Base-by-base conservation (phyloP, 208 protist genomes). In the Novymonas esmeraldas region DNA sequence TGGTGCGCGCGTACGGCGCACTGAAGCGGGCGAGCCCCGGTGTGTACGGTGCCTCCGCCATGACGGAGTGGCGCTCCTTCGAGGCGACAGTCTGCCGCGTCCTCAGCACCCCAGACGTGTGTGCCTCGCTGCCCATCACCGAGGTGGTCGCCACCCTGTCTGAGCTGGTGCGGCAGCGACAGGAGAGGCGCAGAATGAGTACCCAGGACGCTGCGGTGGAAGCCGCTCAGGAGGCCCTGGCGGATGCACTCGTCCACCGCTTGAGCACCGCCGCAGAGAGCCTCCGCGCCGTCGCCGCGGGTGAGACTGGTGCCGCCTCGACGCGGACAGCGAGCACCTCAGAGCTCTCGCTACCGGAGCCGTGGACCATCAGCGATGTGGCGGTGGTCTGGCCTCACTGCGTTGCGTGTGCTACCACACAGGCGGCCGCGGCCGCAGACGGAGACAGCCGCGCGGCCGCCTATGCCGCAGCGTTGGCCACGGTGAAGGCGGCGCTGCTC, bases 401-500 rank as follows among this genome's bases (percentile, higher is more conserved):
- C 16, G 29, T 49, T 11, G 10, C 36, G 4, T 18, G 10, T 36
- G 13, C 31, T 28, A 22, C 6, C 9, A 18, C 20, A 28, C 34
- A 9, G 13, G 1, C 20, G 5, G 2, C 13, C 22, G 33, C 26
- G 7, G 28, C 5, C 20, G 20, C 9, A 5, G n/a, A 59, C 10
- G 49, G 28, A 1, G 20, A 7, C 7, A 13, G 41, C 7, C 22
- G 6, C 6, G 34, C 20, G 7, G 34, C 13, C 20, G 39, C 48
- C 0, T 58, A 50, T n/a, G 49, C 2, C 33, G 22, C 18, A 29
- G 22, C 26, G 13, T 48, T 67, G 28, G 2, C n/a, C 4, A 9
- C 24, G 34, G 26, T 70, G 18, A 13, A 45, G 33, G 16, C 13
- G 9, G 73, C 71, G 1, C 65, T 79, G 14, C 70, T 82, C 39